A percentile compares a stretch with the other conserved stretches of the same genome.
Evolutionary conservation across 2,329 filamentous ascomycete species (phyloP).

Genomic region (Elsinoe australis): DNA sequence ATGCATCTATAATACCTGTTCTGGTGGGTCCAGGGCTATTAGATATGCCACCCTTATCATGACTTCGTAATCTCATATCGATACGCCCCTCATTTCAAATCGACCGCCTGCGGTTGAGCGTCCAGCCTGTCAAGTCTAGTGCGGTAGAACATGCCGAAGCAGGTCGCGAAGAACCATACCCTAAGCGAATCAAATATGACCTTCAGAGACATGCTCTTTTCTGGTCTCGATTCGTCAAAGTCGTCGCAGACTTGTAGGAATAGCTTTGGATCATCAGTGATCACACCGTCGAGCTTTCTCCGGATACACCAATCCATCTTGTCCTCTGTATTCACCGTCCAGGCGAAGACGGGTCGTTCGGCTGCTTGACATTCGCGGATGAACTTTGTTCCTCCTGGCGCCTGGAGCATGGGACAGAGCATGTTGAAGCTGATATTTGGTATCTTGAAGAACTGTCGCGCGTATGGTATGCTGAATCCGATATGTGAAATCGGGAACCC

Average conservation of each 20-base stretch:
- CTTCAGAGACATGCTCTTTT: slow-evolving; percentile 26
- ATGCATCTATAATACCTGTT: not conserved
- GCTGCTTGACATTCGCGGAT: slow-evolving; percentile 36
- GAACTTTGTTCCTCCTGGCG: slow-evolving; percentile 60
- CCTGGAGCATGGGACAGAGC: slow-evolving; percentile 59
- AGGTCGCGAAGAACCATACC: slow-evolving; percentile 18
- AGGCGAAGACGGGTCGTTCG: slow-evolving; percentile 61
- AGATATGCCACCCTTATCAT: not conserved
- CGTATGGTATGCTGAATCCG: slow-evolving; percentile 58
- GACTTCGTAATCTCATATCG: not conserved
- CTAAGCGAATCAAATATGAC: slow-evolving; percentile 18
- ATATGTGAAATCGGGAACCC: slow-evolving; percentile 60
- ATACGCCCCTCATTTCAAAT: slow-evolving; percentile 2
- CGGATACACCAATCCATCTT: slow-evolving; percentile 77
- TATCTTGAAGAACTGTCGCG: slow-evolving; percentile 59
- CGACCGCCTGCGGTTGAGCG: not conserved
- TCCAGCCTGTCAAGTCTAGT: slow-evolving; percentile 13
- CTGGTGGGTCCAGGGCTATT: slow-evolving; percentile 2
- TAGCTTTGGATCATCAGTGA: slow-evolving; percentile 72
- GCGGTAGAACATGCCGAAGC: slow-evolving; percentile 18
- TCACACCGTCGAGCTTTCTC: slow-evolving; percentile 64
- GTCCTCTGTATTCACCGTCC: slow-evolving; percentile 76
- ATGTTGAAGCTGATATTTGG: slow-evolving; percentile 73
- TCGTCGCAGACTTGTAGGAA: slow-evolving; percentile 54
- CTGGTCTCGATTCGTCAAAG: slow-evolving; percentile 34